Base-by-base conservation (phyloP, 768 basidiomycete genomes). In the Suillus americanus region DNA sequence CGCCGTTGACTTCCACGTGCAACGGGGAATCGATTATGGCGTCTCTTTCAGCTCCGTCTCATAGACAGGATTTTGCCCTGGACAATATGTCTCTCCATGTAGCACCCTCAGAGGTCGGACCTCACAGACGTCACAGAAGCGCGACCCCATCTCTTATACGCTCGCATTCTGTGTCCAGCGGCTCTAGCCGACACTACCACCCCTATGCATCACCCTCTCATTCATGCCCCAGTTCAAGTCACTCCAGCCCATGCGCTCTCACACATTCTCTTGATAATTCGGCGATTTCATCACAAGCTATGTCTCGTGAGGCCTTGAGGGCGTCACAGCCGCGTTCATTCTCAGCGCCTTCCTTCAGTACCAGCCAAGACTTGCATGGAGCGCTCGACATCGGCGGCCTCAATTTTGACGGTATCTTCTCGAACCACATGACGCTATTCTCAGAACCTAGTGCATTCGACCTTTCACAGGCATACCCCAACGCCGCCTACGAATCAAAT, bases 71-170 rank as follows among this genome's bases (percentile, higher is more conserved):
- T 12, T 91, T 91, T 62, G 12, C 25, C 18, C 18, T 41, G 40
- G 90, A 75, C 84, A 88, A 69, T 65, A 76, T 66, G n/a, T 64
- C 73, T 25, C 67, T 74, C 20, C 72, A 70, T 20, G 70, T 70
- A 64, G 62, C 68, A 18, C 71, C 72, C 13, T 70, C 62, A 8
- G 83, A 80, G 14, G 71, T 83, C n/a, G 89, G 90, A 12, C 88
- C 90, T 12, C 81, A 87, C 54, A 79, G 90, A 60, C 81, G 91
- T 54, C 86, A 91, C 71, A 82, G 91, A 62, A 91, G 89, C 74
- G 90, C 89, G 83, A 93, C 91, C 9, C 91, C 91, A 10, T 87
- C 87, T 0, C 66, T 88, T 35, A 75, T 81, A 54, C 81, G 87
- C 61, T 82, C 78, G 61, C 85, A 85, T 67, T 79, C 79, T 40